These are phyloP conservation scores for Saccharum officinarum DNA, from an alignment of 176 grass and related monocot species.

Conservation along the genomic window DNA sequence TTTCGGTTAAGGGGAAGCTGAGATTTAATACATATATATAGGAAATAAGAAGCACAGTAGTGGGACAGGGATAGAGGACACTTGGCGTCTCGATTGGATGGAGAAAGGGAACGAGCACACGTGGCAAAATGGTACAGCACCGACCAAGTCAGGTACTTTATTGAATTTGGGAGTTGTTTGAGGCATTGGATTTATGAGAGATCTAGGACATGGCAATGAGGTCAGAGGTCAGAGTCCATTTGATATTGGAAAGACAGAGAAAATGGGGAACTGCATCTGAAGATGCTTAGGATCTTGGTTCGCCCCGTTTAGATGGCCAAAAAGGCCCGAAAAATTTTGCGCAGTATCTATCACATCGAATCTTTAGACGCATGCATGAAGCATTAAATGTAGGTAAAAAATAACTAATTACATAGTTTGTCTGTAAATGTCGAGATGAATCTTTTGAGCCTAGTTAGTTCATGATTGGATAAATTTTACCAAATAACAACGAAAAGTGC, in stretches of 20 bases:
- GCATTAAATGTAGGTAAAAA: too few species aligned
- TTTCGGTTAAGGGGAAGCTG: constrained; percentile 6
- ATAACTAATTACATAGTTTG: too few species aligned
- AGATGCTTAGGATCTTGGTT: too few species aligned
- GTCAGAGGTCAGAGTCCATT: neutral
- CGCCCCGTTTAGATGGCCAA: too few species aligned
- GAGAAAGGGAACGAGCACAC: neutral
- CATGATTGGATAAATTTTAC: too few species aligned
- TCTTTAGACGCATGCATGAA: too few species aligned
- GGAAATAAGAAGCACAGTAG: neutral
- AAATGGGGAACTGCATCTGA: neutral
- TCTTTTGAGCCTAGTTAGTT: too few species aligned
- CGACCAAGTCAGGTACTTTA: constrained; percentile 38
- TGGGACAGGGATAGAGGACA: constrained; percentile 4
- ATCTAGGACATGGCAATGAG: constrained; percentile 6
- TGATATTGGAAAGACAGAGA: neutral
- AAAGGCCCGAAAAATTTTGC: too few species aligned
- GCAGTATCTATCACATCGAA: too few species aligned
- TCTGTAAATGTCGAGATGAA: too few species aligned
- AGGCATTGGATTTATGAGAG: constrained; percentile 1
- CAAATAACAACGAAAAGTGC: too few species aligned
- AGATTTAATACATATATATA: constrained; percentile 17
- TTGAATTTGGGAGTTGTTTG: too few species aligned
- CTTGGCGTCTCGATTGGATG: constrained; percentile 11
- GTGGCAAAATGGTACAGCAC: constrained; percentile 41